Evolutionary conservation across 2,329 filamentous ascomycete genomes (phyloP), one percentile per base, ranked within the genome.

Genomic region (Talaromyces sp.): DNA sequence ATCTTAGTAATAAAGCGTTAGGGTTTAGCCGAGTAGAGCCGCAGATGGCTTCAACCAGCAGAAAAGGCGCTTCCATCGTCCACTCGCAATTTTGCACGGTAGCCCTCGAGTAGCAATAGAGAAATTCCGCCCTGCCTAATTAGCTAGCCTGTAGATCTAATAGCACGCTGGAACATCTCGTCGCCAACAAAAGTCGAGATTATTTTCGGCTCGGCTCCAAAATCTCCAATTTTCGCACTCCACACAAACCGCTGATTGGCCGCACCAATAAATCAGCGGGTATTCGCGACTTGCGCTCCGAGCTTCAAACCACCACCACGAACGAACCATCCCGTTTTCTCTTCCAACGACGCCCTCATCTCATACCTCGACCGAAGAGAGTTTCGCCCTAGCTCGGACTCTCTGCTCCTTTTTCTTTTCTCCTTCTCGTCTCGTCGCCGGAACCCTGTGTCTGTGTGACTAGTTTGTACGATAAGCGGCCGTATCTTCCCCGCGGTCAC

Each of bases 21-120:
- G 73, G 73, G 72, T 74, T 75, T 75, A 75, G 72, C 73, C 73
- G 73, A 75, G 73, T 67, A 68, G 63, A 62, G 66, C 67, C 70
- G 69, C 70, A 66, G 63, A 68, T 62, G 63, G 42, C 33, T 27
- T 50, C 31, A 23, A n/a, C 47, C 33, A 56, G 50, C 30, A 31
- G 27, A 53, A 23, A 9, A n/a, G 12, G 50, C 30, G 50, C 50
- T 51, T 23, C 50, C 27, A 23, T 10, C 27, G 31, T 31, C 7
- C 50, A 31, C 18, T 47, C 10, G 44, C 18, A 14, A 47, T 27
- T 23, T 12, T 27, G 44, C 44, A 8, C 3, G 7, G 18, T 53
- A 53, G 30, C 16, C 2, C 10, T 9, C 31, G 2, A 16, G 56
- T 34, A 27, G 16, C 18, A 54, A n/a, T 9, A 36, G 28, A 33